Evolutionary conservation across 345 rosid species (phyloP).

Genomic region (Brassica nigra): DNA sequence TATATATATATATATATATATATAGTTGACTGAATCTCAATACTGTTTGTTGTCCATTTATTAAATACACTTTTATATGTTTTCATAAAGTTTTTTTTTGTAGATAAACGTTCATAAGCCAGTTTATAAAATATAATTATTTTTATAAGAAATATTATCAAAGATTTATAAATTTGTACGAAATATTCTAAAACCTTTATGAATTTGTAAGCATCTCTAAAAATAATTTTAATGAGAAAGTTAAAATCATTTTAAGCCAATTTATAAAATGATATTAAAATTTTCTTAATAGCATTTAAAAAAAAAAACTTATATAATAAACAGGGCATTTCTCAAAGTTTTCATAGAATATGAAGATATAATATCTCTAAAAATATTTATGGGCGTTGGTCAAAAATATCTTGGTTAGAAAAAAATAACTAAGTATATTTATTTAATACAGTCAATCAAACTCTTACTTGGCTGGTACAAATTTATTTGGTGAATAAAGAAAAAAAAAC

Average conservation of each 20-base stretch:
- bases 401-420: background rate
- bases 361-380: background rate
- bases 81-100: background rate
- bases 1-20: too few relatives aligned
- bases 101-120: background rate
- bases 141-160: background rate
- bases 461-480: too few relatives aligned
- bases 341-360: background rate
- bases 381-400: background rate
- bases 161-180: background rate
- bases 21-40: background rate
- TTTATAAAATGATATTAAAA: too few relatives aligned
- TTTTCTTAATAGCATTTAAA: background rate
- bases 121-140: too few relatives aligned
- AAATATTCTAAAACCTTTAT: too few relatives aligned
- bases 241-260: background rate
- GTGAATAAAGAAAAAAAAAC: too few relatives aligned
- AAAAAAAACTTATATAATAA: too few relatives aligned
- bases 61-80: background rate
- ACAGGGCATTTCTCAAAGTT: background rate
- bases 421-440: background rate
- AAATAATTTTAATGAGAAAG: too few relatives aligned
- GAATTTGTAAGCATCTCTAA: too few relatives aligned
- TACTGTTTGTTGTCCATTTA: background rate
- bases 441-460: too few relatives aligned